These are phyloP conservation scores for Nakazawaea anatomiae DNA, from an alignment of 805 yeast genomes.

Conservation along the genomic window DNA sequence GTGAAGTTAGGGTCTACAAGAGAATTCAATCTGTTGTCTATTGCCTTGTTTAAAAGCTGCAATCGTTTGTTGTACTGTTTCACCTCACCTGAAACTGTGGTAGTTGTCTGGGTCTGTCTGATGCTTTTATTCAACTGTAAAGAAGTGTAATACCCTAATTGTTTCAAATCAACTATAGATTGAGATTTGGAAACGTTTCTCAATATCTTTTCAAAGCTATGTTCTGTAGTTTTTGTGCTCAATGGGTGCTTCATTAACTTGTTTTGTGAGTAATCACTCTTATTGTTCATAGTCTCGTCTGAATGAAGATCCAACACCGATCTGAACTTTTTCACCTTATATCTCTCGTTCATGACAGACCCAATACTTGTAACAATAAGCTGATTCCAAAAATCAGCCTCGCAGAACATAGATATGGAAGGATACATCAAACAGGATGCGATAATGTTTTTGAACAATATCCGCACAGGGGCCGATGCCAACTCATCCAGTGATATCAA, in stretches of 20 bases:
- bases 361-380: constrained; percentile 54
- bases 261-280: constrained; percentile 11
- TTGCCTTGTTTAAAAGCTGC: constrained; percentile 14
- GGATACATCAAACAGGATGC: constrained; percentile 54
- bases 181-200: constrained; percentile 25
- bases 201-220: constrained; percentile 34
- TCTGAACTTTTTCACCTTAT: constrained; percentile 67
- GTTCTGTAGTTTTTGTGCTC: constrained; percentile 32
- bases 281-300: constrained; percentile 10
- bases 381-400: constrained; percentile 75
- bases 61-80: constrained; percentile 16
- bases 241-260: constrained; percentile 26
- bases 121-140: constrained; percentile 39
- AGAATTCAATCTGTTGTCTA: constrained; percentile 15
- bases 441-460: constrained; percentile 58
- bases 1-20: constrained; percentile 5
- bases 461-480: constrained; percentile 38
- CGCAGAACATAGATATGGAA: constrained; percentile 43
- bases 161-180: constrained; percentile 39
- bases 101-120: constrained; percentile 23
- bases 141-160: constrained; percentile 39
- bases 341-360: constrained; percentile 61
- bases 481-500: constrained; percentile 43
- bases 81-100: constrained; percentile 11
- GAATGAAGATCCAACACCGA: constrained; percentile 66